A percentile compares a stretch with the other conserved stretches of the same genome.
phyloP scores from a whole-genome alignment of 129 eudicot species.

The Artemisia annua region DNA sequence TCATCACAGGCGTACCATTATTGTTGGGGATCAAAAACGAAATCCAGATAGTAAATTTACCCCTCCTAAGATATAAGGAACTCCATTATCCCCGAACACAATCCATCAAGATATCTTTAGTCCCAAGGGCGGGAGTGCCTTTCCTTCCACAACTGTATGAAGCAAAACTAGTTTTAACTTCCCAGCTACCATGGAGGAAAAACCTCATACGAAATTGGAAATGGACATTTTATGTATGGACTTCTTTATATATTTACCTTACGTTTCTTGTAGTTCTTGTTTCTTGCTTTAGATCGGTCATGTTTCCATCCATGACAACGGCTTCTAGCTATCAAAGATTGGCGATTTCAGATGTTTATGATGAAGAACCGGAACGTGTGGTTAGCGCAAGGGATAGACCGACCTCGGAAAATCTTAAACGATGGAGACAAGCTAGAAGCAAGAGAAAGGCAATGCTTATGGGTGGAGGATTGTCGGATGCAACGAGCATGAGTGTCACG shows the following conservation, averaged over 20 bases:
- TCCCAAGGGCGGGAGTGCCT: slow-evolving; percentile 63
- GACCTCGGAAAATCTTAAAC: slow-evolving; percentile 38
- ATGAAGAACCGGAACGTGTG: slow-evolving; percentile 3
- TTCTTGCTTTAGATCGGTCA: slow-evolving; percentile 46
- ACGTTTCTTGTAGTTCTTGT: slow-evolving; percentile 49
- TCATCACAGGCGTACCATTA: slow-evolving; percentile 53
- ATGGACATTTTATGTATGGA: slow-evolving; percentile 87
- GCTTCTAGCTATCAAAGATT: neutral
- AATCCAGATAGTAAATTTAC: slow-evolving; percentile 52
- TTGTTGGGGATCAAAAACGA: slow-evolving; percentile 57
- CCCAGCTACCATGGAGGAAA: slow-evolving; percentile 77
- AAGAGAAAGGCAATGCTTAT: slow-evolving; percentile 63
- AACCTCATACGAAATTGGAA: slow-evolving; percentile 66
- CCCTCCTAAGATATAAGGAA: slow-evolving; percentile 60
- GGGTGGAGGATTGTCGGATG: slow-evolving; percentile 37
- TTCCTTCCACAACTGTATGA: slow-evolving; percentile 76
- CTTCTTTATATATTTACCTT: slow-evolving; percentile 50
- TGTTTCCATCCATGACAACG: slow-evolving; percentile 33
- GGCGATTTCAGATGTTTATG: neutral
- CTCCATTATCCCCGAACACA: slow-evolving; percentile 47
- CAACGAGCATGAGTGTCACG: slow-evolving; percentile 51
- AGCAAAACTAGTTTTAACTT: slow-evolving; percentile 51
- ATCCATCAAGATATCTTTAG: slow-evolving; percentile 45
- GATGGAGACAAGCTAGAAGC: slow-evolving; percentile 55
- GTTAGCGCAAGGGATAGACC: slow-evolving; percentile 24